Evolutionary conservation across 768 basidiomycete genomes (phyloP), one percentile per base, ranked within the genome.

Genomic region (Xerocomellus amylosporus): DNA sequence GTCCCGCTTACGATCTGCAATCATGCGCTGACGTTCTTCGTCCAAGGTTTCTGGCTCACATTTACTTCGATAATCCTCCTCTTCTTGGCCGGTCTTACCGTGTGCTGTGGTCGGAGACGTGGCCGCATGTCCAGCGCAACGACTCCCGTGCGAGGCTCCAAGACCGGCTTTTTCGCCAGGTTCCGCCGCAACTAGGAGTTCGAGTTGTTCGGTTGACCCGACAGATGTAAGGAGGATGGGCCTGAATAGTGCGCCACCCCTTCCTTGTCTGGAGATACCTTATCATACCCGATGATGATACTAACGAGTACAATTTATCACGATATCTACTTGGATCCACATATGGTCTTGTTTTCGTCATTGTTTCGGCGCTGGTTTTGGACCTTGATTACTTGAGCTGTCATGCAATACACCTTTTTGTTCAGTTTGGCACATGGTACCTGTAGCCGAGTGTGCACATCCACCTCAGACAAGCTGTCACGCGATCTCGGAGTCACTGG

Each of bases 21-120:
- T 14, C 28, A 38, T 38, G 34, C 44, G 19, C 41, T 52, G 45
- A 63, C 22, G 28, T 19, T 28, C 40, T 26, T 31, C 19, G n/a
- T n/a, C 44, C 56, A 58, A 86, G 87, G 79, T 8, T 89, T 90
- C 68, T 90, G 88, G 88, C 66, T 90, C 68, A 88, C 86, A 2
- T 82, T 90, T 61, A 81, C 77, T 19, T 68, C 83, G 13, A 72
- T 90, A 64, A 71, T 90, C 58, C 78, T 90, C 5, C 78, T 85
- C 31, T 69, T 83, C 39, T 64, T 88, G 51, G 86, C 81, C 17
- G 86, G 86, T 49, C 80, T 81, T 74, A 84, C 84, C 4, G 83
- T 88, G 36, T 87, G 85, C 74, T 82, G 87, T 58, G 86, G 86
- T 12, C 81, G 86, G 37, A 75, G 85, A 53, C 79, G 74, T 52